These are phyloP conservation scores for Laburnicola sp. DNA, from an alignment of 2,329 filamentous ascomycete genomes.

Conservation along the genomic window DNA sequence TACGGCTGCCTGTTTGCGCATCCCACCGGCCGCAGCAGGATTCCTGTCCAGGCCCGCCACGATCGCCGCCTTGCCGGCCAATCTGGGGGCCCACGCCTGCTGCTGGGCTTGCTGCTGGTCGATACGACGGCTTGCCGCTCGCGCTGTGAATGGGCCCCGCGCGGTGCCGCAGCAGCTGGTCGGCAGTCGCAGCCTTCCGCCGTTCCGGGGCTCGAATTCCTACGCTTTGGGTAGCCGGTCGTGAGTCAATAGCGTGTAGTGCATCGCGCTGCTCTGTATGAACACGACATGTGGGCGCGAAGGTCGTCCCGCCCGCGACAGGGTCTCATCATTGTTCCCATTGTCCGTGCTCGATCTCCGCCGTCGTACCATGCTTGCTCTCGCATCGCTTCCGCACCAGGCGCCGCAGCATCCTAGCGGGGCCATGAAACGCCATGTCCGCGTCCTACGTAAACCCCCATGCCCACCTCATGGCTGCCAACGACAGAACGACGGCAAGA, in stretches of 20 bases:
- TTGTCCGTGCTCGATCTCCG: conserved; percentile 42
- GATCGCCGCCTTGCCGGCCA: conserved; percentile 27
- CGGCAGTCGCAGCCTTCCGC: conserved; percentile 24
- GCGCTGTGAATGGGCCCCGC: conserved; percentile 10
- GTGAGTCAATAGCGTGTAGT: conserved; percentile 14
- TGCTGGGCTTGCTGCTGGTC: conserved; percentile 8
- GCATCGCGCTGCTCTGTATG: conserved; percentile 14
- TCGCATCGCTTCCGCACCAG: conserved; percentile 42
- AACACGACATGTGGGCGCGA: conserved; percentile 18
- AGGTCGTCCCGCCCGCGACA: conserved; percentile 39
- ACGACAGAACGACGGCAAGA: background rate
- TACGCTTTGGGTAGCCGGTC: conserved; percentile 25
- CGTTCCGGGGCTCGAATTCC: conserved; percentile 26
- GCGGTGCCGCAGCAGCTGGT: too few species aligned
- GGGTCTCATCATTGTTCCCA: conserved; percentile 27
- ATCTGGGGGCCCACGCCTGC: conserved; percentile 20
- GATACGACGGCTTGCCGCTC: conserved; percentile 8
- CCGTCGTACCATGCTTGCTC: conserved; percentile 39
- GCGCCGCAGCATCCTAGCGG: conserved; percentile 35
- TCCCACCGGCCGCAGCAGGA: conserved; percentile 21
- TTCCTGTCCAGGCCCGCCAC: conserved; percentile 11
- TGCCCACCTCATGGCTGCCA: conserved; percentile 10
- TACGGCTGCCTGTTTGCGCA: conserved; percentile 25
- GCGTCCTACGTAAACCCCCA: conserved; percentile 23
- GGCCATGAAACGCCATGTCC: conserved; percentile 40